Evolutionary conservation across 2,329 filamentous ascomycete genomes (phyloP).

Genomic region (Pseudogymnoascus sp.): DNA sequence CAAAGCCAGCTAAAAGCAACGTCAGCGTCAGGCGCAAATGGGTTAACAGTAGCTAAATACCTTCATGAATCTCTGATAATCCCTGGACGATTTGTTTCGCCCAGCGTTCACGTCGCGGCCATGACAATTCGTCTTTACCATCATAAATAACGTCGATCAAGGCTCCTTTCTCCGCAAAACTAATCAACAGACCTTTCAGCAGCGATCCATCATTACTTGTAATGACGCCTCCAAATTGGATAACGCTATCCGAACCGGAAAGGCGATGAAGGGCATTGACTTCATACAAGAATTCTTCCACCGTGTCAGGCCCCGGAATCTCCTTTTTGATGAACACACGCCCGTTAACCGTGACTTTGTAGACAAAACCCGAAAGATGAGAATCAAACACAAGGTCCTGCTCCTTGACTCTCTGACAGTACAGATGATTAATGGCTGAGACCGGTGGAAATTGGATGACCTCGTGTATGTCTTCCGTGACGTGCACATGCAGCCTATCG

Average conservation of each 20-base stretch:
- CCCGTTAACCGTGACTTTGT: conserved; percentile 72
- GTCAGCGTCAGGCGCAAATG: neutral
- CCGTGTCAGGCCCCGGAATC: conserved; percentile 88
- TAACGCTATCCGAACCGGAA: conserved; percentile 66
- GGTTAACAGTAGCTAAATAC: neutral
- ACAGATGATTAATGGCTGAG: conserved; percentile 67
- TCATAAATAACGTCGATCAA: conserved; percentile 90
- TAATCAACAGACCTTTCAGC: conserved; percentile 86
- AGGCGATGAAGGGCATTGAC: conserved; percentile 87
- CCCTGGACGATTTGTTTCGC: conserved; percentile 85
- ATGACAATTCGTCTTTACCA: conserved; percentile 53
- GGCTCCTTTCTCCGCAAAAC: conserved; percentile 78
- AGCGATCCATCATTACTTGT: conserved; percentile 67
- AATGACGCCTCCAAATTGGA: conserved; percentile 80
- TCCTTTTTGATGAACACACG: conserved; percentile 88
- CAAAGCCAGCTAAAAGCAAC: conserved; percentile 63
- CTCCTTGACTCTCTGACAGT: conserved; percentile 61
- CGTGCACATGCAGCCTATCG: conserved; percentile 86
- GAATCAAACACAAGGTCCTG: conserved; percentile 76
- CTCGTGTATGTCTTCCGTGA: conserved; percentile 87
- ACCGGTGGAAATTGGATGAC: conserved; percentile 79
- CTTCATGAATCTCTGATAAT: conserved; percentile 84
- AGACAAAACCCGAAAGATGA: conserved; percentile 95
- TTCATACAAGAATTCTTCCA: conserved; percentile 96
- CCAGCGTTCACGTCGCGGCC: conserved; percentile 76